Conservation (phyloP, 1,139 yeast species). For the Candida sanyaensis region DNA sequence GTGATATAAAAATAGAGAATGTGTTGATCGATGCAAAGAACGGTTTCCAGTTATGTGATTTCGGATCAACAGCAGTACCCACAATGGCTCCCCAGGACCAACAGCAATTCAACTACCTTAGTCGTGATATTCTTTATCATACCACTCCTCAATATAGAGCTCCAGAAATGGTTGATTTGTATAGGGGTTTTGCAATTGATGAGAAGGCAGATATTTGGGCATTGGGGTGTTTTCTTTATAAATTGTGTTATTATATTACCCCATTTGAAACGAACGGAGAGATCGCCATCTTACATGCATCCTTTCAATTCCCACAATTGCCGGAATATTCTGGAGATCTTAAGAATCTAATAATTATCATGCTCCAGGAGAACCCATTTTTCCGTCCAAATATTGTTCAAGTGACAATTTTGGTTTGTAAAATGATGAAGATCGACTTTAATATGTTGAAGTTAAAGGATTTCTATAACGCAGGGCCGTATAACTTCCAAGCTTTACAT, state of each 20-base stretch:
- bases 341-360: constrained; percentile 73
- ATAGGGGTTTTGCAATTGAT: constrained; percentile 66
- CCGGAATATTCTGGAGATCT: constrained; percentile 63
- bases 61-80: constrained; percentile 69
- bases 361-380: constrained; percentile 77
- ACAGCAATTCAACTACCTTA: constrained; percentile 59
- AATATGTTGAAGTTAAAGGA: constrained; percentile 32
- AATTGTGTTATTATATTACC: constrained; percentile 76
- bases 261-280: constrained; percentile 81
- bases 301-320: constrained; percentile 56
- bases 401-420: constrained; percentile 38
- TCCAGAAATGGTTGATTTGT: constrained; percentile 81
- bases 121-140: constrained; percentile 69
- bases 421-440: constrained; percentile 33
- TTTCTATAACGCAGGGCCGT: constrained; percentile 40
- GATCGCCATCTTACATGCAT: constrained; percentile 68
- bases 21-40: constrained; percentile 61
- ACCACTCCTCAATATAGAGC: constrained; percentile 84
- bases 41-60: constrained; percentile 71
- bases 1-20: constrained; percentile 80
- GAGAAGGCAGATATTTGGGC: constrained; percentile 87
- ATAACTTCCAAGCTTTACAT: constrained; percentile 47
- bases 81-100: constrained; percentile 65
- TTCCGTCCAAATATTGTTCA: constrained; percentile 88
- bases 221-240: constrained; percentile 73